These are phyloP conservation scores for Protomyces gravidus DNA, from an alignment of 1,139 yeast genomes.

Conservation along the genomic window DNA sequence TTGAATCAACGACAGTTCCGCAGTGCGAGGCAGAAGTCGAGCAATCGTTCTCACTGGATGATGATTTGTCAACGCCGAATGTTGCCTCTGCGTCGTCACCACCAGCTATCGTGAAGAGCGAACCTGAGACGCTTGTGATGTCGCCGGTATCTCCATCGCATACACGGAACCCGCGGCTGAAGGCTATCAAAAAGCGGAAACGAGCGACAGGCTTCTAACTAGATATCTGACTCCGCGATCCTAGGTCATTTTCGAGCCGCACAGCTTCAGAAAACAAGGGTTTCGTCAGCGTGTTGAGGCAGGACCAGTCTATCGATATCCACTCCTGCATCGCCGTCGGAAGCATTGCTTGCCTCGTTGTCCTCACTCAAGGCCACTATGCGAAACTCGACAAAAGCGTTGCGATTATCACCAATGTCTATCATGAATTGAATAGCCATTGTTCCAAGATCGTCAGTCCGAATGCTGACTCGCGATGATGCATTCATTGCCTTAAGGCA, in stretches of 20 bases:
- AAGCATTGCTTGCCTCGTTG: background rate
- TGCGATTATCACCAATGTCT: slow-evolving; percentile 31
- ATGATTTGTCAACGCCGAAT: too few species aligned
- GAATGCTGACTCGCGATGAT: slow-evolving; percentile 34
- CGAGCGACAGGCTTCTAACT: background rate
- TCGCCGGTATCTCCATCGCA: too few species aligned
- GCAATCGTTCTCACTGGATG: too few species aligned
- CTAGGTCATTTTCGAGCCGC: too few species aligned
- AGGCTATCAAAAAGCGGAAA: background rate
- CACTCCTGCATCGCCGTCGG: background rate
- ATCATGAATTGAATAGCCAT: slow-evolving; percentile 36
- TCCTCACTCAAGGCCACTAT: slow-evolving; percentile 24
- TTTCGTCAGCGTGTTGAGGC: too few species aligned
- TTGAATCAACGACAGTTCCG: too few species aligned
- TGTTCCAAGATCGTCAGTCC: slow-evolving; percentile 35
- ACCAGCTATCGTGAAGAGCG: too few species aligned
- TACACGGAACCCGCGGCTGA: too few species aligned
- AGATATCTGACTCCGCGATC: too few species aligned
- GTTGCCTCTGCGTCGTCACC: too few species aligned
- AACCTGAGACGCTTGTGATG: too few species aligned
- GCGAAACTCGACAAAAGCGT: slow-evolving; percentile 30
- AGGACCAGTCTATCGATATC: background rate
- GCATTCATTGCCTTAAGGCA: slow-evolving; percentile 35
- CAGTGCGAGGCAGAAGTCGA: too few species aligned
- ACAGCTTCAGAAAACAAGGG: background rate